These are phyloP conservation scores for Ceriops tagal DNA, from an alignment of 345 rosid genomes.

Conservation along the genomic window DNA sequence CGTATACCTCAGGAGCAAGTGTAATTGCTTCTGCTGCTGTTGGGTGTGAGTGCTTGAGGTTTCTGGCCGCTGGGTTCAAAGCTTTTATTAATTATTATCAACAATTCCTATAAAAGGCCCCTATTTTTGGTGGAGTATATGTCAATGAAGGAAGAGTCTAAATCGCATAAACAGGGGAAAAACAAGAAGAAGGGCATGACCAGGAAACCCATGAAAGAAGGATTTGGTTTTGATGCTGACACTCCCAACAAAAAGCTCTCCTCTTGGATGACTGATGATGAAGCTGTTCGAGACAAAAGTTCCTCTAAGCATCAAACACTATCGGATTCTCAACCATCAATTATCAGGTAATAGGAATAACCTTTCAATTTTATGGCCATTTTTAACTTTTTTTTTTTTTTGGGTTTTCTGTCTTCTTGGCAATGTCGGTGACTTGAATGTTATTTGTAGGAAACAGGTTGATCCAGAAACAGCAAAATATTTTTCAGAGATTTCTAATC, in stretches of 20 bases:
- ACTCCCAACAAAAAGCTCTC: conserved; percentile 30
- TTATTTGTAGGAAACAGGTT: conserved; percentile 64
- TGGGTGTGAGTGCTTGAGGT: conserved; percentile 31
- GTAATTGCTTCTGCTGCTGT: neutral
- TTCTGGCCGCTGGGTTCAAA: conserved; percentile 45
- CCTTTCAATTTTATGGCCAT: neutral
- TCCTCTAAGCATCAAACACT: conserved; percentile 37
- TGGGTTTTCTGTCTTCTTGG: neutral
- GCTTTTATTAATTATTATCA: conserved; percentile 30
- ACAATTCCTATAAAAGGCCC: conserved; percentile 19
- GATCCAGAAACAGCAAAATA: conserved; percentile 78
- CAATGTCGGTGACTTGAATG: conserved; percentile 4
- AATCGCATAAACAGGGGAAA: conserved; percentile 36
- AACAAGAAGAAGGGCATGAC: conserved; percentile 37
- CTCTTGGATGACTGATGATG: conserved; percentile 24
- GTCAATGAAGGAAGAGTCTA: conserved; percentile 49
- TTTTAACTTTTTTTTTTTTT: neutral
- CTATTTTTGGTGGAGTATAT: conserved; percentile 24
- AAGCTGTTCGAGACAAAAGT: conserved; percentile 14
- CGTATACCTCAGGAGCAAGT: too few relatives aligned
- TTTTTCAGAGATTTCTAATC: conserved; percentile 76
- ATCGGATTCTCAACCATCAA: conserved; percentile 40
- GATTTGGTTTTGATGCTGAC: conserved; percentile 48
- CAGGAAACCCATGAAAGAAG: conserved; percentile 47
- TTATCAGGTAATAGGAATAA: conserved; percentile 47